phyloP scores from a whole-genome alignment of 139 green algal species.

The Zygnema circumcarinatum region DNA sequence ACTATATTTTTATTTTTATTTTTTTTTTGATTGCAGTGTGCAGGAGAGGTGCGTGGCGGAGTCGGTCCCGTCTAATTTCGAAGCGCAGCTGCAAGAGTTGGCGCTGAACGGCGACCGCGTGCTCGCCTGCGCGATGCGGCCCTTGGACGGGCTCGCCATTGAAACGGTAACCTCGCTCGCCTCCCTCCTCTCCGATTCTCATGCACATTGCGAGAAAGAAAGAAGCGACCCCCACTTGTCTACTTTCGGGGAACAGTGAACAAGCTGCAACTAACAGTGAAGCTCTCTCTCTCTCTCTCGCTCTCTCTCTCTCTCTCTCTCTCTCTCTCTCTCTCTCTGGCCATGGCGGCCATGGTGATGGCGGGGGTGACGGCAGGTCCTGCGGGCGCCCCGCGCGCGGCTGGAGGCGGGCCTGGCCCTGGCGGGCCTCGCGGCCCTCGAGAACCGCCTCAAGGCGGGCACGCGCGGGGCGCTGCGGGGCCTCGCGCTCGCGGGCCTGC shows the following conservation, averaged over 20 bases:
- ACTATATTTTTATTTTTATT: slow-evolving; percentile 4
- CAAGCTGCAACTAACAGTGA: background rate
- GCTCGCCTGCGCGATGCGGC: slow-evolving; percentile 14
- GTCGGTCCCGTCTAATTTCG: slow-evolving; percentile 22
- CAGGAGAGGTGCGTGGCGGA: background rate
- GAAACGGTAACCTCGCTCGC: background rate
- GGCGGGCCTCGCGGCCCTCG: slow-evolving; percentile 22
- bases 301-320: background rate
- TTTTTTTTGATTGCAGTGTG: slow-evolving; percentile 30
- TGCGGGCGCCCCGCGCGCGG: background rate
- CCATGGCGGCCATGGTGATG: background rate
- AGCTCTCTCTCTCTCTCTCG: slow-evolving; percentile 1
- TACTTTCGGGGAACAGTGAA: background rate
- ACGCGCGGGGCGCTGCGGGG: background rate
- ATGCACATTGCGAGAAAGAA: background rate
- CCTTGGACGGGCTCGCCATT: background rate
- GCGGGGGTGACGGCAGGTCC: background rate
- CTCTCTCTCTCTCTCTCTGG: background rate
- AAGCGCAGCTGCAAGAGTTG: slow-evolving; percentile 25
- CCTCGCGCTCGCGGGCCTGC: slow-evolving; percentile 15
- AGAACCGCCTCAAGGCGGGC: slow-evolving; percentile 40
- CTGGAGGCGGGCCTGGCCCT: slow-evolving; percentile 28
- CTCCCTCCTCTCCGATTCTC: background rate
- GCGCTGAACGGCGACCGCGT: slow-evolving; percentile 37
- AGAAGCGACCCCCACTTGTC: background rate